Conservation (phyloP, 148 eudicot genomes). For the Camellia lanceoleosa region DNA sequence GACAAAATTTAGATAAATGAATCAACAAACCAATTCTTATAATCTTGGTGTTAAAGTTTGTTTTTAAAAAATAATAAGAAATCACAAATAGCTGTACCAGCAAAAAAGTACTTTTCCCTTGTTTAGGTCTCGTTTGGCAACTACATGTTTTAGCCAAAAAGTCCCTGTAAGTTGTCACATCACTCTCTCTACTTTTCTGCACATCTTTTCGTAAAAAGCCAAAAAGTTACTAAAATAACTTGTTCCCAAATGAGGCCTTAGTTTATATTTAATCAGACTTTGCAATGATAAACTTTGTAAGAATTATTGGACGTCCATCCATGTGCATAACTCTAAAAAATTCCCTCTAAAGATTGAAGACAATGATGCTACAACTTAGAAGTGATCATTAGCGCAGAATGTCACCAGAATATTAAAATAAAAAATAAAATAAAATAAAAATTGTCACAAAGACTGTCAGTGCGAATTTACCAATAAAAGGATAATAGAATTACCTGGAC, state of each 20-base stretch:
- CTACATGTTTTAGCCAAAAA: too few relatives aligned
- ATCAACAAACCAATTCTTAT: neutral
- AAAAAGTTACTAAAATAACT: too few relatives aligned
- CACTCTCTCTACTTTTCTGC: too few relatives aligned
- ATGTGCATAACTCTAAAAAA: neutral
- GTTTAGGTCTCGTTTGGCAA: neutral
- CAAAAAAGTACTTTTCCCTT: neutral
- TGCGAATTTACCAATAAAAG: slow-evolving; percentile 4
- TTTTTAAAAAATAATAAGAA: neutral
- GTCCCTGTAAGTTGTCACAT: too few relatives aligned
- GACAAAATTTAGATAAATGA: neutral
- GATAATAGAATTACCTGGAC: slow-evolving; percentile 58
- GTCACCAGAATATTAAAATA: neutral
- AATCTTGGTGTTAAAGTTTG: neutral
- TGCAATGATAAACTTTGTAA: neutral
- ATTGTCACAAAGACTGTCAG: neutral
- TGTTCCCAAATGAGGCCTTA: too few relatives aligned
- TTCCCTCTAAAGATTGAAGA: neutral
- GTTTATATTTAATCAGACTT: neutral
- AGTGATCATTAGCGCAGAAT: neutral
- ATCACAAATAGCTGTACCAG: neutral
- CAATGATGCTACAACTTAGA: neutral
- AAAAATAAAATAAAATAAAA: neutral
- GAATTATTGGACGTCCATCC: neutral
- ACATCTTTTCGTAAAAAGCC: too few relatives aligned